Base-by-base conservation (phyloP, 2,329 filamentous ascomycete genomes). In the Lasiodiplodia citricola region DNA sequence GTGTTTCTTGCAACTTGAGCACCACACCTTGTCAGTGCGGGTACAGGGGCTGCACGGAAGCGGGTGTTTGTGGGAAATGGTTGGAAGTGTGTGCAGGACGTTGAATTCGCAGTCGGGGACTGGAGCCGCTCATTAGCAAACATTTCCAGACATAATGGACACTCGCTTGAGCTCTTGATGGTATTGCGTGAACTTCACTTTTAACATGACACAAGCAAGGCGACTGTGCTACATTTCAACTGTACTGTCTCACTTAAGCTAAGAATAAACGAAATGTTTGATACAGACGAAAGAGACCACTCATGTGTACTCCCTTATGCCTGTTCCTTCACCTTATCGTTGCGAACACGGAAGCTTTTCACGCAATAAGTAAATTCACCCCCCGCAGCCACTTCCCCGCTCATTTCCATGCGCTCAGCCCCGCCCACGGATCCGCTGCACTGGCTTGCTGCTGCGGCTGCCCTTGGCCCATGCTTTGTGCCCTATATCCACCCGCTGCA, bases 371-470 rank as follows among this genome's bases (percentile, higher is more conserved):
- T 56, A 35, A 8, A 56, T 55, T 4, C 54, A 56, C 18, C 41
- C 4, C 8, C 52, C 37, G 11, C 38, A 47, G 25, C 18, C 4
- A 37, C 28, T 18, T 16, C 21, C 11, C 62, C n/a, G 4, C 23
- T 41, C 66, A 69, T 58, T 90, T 91, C 90, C 90, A 92, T 56
- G 86, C 87, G 80, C 86, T 90, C 72, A 93, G 78, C 4, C 90
- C 90, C 18, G 90, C 89, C 90, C 90, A 93, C 8, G 90, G 90
- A 83, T 93, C 89, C 62, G 70, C 73, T 70, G 52, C 70, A 51
- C 68, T 67, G 1, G 71, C 70, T n/a, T 76, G 73, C 60, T 51
- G 77, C 71, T 81, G 80, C 68, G 80, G 81, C 57, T 79, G 78
- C 13, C 74, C 72, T 57, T 78, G 78, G 77, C 66, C 83, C 82